Base-by-base conservation (phyloP, 2,329 filamentous ascomycete species). In the Samsoniella hepiali region DNA sequence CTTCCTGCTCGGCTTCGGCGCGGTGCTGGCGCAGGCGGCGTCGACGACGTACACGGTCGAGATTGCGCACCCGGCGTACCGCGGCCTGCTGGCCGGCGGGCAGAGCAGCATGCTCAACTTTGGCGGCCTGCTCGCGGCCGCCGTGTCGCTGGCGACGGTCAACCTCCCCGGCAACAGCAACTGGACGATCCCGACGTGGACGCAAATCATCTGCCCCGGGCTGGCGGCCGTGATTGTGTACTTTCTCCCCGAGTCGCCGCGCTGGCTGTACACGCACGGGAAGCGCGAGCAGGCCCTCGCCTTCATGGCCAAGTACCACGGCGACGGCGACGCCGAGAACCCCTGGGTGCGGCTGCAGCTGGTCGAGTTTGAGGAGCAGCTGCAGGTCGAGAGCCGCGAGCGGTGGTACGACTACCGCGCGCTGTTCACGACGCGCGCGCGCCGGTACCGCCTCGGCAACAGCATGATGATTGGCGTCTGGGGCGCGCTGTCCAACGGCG, bases 1-100 rank as follows among this genome's bases (percentile, higher is more conserved):
- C 55, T 82, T 89, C 67, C 78, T 82, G 54, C 78, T 90, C 1
- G 87, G 88, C 9, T 73, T 72, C 42, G 71, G 71, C 59, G 79
- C 81, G 32, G 76, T 77, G 49, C 77, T 82, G 65, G 77, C 78
- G 22, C 76, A 77, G 7, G 74, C 78, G 10, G 78, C 79, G 22
- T 78, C 77, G 6, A 79, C 79, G 31, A 78, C 77, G 68, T 81
- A 81, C 67, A 78, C 81, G 22, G 75, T 80, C 29, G 80, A 82
- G 68, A 75, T 81, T 38, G 76, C 76, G 58, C 78, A 81, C 67
- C 79, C 79, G 6, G 77, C 77, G 6, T 81, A 77, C 65, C 77
- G 80, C 57, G 79, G 79, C 57, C 67, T 77, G 29, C 29, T 59
- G 27, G 42, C 34, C 27, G 15, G 38, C 42, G 36, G 45, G 17